Evolutionary conservation across 441 rosid species (phyloP).

Genomic region (Gossypium lobatum): DNA sequence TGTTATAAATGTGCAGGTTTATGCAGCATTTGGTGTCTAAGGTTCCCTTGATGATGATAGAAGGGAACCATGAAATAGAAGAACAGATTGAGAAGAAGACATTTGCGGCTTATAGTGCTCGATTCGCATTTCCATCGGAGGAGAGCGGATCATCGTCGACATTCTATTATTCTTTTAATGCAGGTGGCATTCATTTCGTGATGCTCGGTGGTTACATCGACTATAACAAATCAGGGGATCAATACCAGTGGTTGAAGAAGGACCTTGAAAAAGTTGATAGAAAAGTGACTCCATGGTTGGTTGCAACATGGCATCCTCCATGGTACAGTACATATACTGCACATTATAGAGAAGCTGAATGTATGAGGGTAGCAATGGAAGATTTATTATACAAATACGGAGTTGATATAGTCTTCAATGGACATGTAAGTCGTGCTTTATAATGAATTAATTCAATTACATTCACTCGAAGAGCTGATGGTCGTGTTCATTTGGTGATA

Average conservation of each 20-base stretch:
- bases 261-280: conserved; percentile 49
- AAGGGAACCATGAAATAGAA: conserved; percentile 42
- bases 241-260: conserved; percentile 47
- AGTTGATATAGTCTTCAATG: conserved; percentile 54
- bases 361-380: conserved; percentile 64
- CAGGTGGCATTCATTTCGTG: conserved; percentile 40
- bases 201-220: conserved; percentile 34
- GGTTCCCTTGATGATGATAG: conserved; percentile 37
- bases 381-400: conserved; percentile 39
- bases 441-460: neutral
- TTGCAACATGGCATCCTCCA: conserved; percentile 63
- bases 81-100: conserved; percentile 26
- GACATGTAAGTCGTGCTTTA: conserved; percentile 37
- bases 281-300: conserved; percentile 50
- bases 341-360: conserved; percentile 67
- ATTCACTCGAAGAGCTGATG: neutral
- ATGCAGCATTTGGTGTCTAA: conserved; percentile 32
- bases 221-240: conserved; percentile 38
- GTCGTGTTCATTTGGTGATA: neutral
- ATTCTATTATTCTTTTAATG: conserved; percentile 36
- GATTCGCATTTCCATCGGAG: conserved; percentile 35
- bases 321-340: conserved; percentile 61
- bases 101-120: conserved; percentile 32
- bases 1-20: conserved; percentile 15
- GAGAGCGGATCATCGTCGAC: conserved; percentile 31